Conservation (phyloP, 169 alveolate species). For the Plasmodium chabaudi region DNA sequence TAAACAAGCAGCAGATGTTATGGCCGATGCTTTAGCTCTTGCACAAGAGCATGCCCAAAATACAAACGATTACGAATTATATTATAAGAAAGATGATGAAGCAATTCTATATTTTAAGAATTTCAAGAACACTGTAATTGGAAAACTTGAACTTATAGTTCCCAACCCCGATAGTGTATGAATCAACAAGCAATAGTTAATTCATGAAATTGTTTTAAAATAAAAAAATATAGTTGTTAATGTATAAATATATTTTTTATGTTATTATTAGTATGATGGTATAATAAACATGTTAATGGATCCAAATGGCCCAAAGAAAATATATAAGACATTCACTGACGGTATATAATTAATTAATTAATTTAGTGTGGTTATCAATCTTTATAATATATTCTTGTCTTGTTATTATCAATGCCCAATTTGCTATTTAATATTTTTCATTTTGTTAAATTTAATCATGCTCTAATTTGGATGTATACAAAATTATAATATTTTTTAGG, state of each 20-base stretch:
- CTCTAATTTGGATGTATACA: neutral
- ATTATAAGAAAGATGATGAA: constrained; percentile 17
- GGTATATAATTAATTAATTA: constrained; percentile 33
- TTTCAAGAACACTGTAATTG: constrained; percentile 48
- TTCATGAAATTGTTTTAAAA: neutral
- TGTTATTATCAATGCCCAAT: neutral
- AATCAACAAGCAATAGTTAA: neutral
- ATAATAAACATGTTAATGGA: constrained; percentile 42
- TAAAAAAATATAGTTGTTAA: constrained; percentile 1
- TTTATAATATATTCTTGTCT: neutral
- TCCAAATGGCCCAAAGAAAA: constrained; percentile 41
- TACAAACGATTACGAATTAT: constrained; percentile 15
- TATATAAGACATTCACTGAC: constrained; percentile 37
- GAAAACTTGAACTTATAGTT: constrained; percentile 26
- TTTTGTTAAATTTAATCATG: neutral
- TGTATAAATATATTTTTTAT: constrained; percentile 1
- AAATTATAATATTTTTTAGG: constrained; percentile 6
- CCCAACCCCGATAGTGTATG: constrained; percentile 31
- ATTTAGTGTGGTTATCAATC: neutral
- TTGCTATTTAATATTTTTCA: no score
- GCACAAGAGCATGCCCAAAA: constrained; percentile 10
- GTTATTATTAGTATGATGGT: constrained; percentile 35
- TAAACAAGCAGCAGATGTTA: constrained; percentile 27
- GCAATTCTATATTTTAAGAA: constrained; percentile 42
- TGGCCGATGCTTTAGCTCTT: constrained; percentile 15